A percentile compares a stretch with the other conserved stretches of the same genome.
Evolutionary conservation across 169 alveolate species (phyloP).

Genomic region (Eimeria acervulina): DNA sequence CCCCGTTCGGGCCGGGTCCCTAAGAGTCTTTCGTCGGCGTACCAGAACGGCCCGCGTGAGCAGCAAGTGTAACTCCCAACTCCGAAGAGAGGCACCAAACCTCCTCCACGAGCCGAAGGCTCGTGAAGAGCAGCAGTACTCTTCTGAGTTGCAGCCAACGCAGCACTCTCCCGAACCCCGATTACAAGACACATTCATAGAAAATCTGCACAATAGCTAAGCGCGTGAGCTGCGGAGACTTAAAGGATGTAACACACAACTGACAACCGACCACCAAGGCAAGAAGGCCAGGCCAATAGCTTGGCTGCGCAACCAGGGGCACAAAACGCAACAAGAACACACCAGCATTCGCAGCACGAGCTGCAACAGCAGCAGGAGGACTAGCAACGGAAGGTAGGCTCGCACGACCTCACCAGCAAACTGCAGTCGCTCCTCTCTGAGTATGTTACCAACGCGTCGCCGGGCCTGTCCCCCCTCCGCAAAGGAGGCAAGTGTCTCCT

Average conservation of each 20-base stretch:
- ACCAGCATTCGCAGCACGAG: not conserved
- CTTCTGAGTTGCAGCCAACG: conserved; percentile 61
- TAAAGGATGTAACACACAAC: not conserved
- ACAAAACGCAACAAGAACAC: not conserved
- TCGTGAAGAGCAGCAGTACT: conserved; percentile 74
- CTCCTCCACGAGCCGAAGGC: conserved; percentile 75
- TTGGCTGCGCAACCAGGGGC: not conserved
- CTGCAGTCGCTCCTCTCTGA: conserved; percentile 53
- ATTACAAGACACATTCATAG: not conserved
- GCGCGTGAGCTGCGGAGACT: too few species aligned
- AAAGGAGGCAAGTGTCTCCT: not conserved
- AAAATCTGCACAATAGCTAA: not conserved
- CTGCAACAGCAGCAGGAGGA: not conserved
- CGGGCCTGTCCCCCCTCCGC: not conserved
- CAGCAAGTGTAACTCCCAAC: conserved; percentile 82
- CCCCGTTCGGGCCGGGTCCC: not conserved
- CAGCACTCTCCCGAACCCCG: not conserved
- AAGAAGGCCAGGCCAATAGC: not conserved
- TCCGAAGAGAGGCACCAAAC: conserved; percentile 73
- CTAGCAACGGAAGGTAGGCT: not conserved
- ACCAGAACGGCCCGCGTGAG: conserved; percentile 74
- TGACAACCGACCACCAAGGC: not conserved
- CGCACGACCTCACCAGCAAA: conserved; percentile 44
- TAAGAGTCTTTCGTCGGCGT: conserved; percentile 69
- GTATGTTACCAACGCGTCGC: conserved; percentile 53